Evolutionary conservation across 163 green algal species (phyloP).

Genomic region (Coccomyxa subellipsoidea): DNA sequence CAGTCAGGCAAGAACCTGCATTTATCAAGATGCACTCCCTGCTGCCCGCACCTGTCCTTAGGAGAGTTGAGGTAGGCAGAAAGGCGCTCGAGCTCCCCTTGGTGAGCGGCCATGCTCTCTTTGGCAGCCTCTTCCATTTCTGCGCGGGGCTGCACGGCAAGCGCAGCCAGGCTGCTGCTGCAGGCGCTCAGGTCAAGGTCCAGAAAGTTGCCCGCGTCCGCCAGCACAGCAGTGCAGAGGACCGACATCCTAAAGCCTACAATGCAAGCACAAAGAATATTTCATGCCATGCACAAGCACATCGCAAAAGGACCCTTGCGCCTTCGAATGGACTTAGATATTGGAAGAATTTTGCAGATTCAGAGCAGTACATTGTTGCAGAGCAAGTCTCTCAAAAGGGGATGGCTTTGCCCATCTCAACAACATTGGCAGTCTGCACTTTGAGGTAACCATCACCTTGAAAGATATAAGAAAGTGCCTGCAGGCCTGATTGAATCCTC

Average conservation of each 20-base stretch:
- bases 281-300: not conserved
- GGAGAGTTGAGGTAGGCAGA: not conserved
- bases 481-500: too few species aligned
- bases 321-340: not conserved
- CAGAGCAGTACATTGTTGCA: not conserved
- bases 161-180: not conserved
- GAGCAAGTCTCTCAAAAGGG: not conserved
- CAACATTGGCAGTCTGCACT: not conserved
- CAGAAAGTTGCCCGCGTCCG: not conserved
- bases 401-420: not conserved
- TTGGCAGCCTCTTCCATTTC: not conserved
- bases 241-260: slow-evolving; percentile 2
- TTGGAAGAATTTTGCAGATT: not conserved
- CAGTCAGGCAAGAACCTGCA: not conserved
- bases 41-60: not conserved
- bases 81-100: not conserved
- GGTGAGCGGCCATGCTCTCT: not conserved
- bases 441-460: not conserved
- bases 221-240: not conserved
- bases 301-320: not conserved
- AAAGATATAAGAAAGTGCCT: too few species aligned
- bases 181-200: not conserved
- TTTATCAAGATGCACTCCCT: not conserved
- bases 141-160: not conserved
- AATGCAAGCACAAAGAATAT: not conserved